Conservation (phyloP, 2,329 filamentous ascomycete species). For the Furcasterigmium sp. region DNA sequence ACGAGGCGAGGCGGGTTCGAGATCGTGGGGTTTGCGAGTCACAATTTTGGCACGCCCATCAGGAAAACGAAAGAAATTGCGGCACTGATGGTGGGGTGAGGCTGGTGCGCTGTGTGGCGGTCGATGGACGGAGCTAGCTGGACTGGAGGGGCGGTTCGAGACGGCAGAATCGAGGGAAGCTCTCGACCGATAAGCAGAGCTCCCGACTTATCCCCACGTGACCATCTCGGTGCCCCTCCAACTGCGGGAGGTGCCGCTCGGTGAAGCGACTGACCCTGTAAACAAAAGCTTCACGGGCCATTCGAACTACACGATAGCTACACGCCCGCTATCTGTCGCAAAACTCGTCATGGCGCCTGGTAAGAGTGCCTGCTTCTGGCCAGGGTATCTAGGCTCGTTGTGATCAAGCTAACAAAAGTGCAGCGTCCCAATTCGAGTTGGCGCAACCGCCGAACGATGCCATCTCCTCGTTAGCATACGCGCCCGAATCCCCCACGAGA, state of each 20-base stretch:
- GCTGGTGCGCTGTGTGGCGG: background rate
- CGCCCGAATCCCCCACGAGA: conserved; percentile 66
- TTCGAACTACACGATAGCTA: background rate
- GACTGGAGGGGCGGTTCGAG: conserved; percentile 16
- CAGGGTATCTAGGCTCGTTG: too few species aligned
- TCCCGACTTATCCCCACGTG: conserved; percentile 4
- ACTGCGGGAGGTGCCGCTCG: background rate
- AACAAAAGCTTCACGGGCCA: conserved; percentile 2
- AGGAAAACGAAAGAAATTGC: conserved; percentile 2
- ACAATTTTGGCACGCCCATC: conserved; percentile 5
- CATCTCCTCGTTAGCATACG: conserved; percentile 82
- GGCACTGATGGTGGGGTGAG: conserved; percentile 7
- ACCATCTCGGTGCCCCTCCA: conserved; percentile 2
- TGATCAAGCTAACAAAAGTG: conserved; percentile 11
- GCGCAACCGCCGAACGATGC: conserved; percentile 78
- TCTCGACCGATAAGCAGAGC: conserved; percentile 6
- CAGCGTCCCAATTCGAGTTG: conserved; percentile 75
- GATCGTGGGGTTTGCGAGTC: conserved; percentile 3
- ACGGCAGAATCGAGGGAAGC: conserved; percentile 21
- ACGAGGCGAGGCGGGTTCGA: background rate
- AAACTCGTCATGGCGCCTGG: conserved; percentile 2
- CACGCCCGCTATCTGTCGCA: background rate
- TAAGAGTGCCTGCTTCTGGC: too few species aligned
- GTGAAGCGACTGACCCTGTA: background rate
- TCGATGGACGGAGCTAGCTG: background rate